Percentiles rank a stretch among this genome's conserved stretches.
Evolutionary conservation across 495 filamentous ascomycete genomes (phyloP).

Genomic region (Daldinia concentrica): DNA sequence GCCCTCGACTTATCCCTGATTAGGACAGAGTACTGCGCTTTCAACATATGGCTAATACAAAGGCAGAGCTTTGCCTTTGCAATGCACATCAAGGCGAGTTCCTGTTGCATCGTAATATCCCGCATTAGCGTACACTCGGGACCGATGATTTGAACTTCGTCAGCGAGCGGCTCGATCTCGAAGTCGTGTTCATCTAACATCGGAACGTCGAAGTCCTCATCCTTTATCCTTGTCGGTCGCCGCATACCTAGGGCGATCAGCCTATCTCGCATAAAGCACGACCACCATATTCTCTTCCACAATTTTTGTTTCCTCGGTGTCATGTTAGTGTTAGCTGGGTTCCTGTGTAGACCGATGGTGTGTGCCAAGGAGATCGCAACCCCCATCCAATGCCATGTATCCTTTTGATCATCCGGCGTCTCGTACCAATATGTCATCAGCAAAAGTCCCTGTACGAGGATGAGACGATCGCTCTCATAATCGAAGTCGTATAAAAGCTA

Average conservation of each 20-base stretch:
- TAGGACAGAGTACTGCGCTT: constrained; percentile 87
- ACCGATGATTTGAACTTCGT: constrained; percentile 70
- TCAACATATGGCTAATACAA: constrained; percentile 83
- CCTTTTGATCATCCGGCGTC: constrained; percentile 87
- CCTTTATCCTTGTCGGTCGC: constrained; percentile 86
- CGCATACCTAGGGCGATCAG: constrained; percentile 90
- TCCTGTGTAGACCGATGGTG: constrained; percentile 83
- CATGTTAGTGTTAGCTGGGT: constrained; percentile 78
- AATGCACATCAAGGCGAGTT: constrained; percentile 87
- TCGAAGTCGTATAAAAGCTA: constrained; percentile 81
- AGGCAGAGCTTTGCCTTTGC: constrained; percentile 90
- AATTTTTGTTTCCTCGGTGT: constrained; percentile 72
- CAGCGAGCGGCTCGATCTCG: constrained; percentile 72
- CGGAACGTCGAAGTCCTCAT: constrained; percentile 87
- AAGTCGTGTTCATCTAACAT: constrained; percentile 88
- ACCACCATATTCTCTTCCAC: constrained; percentile 96
- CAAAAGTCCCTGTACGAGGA: constrained; percentile 82
- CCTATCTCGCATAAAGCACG: constrained; percentile 88
- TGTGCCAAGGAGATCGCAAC: constrained; percentile 83
- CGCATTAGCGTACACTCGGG: constrained; percentile 71
- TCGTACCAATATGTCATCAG: constrained; percentile 94
- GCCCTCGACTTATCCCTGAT: constrained; percentile 76
- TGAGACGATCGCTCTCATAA: constrained; percentile 81
- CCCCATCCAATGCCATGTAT: constrained; percentile 94
- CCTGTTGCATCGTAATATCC: constrained; percentile 70